Evolutionary conservation across 148 eudicot genomes (phyloP).

Genomic region (Cornus florida): DNA sequence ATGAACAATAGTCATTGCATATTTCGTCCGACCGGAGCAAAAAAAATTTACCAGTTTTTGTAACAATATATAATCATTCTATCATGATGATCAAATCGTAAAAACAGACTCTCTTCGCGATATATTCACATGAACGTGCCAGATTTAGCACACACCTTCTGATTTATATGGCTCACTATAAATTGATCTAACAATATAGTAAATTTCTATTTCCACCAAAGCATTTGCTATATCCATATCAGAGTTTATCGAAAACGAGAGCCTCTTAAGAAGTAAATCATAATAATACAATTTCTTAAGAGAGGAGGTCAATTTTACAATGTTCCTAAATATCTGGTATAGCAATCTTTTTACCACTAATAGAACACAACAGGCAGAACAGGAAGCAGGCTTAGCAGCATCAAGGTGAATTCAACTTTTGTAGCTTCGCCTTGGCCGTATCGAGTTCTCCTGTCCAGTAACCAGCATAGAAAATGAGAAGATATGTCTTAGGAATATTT

Average conservation of each 20-base stretch:
- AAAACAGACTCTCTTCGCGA: too few species aligned
- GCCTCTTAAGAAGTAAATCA: background rate
- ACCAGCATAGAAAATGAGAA: background rate
- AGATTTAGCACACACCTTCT: too few species aligned
- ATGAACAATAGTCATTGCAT: too few species aligned
- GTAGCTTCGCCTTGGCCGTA: constrained; percentile 27
- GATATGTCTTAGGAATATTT: background rate
- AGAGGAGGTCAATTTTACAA: background rate
- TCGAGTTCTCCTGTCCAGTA: constrained; percentile 43
- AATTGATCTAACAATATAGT: too few species aligned
- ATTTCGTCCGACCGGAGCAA: too few species aligned
- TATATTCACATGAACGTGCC: too few species aligned
- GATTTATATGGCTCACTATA: too few species aligned
- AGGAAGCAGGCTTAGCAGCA: background rate
- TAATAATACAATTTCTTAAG: background rate
- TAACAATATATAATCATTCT: too few species aligned
- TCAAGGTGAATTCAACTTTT: constrained; percentile 31
- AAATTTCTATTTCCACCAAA: background rate
- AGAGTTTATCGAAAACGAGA: background rate
- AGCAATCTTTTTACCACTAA: background rate
- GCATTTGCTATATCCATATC: background rate
- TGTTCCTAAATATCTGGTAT: background rate
- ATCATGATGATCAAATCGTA: too few species aligned
- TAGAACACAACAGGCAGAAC: background rate
- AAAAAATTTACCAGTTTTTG: too few species aligned